These are phyloP conservation scores for Colletotrichum agaves DNA, from an alignment of 2,329 filamentous ascomycete genomes.

Conservation along the genomic window DNA sequence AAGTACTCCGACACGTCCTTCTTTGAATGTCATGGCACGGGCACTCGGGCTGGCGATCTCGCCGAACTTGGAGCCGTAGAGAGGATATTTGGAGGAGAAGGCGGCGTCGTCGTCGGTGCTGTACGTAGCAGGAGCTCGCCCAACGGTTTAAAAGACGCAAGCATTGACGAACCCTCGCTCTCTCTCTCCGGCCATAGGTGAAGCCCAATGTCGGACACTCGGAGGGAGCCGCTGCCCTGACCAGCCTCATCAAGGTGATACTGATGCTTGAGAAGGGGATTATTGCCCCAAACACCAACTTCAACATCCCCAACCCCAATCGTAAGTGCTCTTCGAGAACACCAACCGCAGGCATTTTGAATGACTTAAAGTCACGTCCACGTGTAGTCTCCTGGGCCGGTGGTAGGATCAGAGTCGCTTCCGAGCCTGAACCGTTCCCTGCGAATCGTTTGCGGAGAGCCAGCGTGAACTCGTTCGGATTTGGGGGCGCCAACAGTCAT, in stretches of 20 bases:
- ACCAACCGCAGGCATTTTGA: not conserved
- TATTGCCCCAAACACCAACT: constrained; percentile 34
- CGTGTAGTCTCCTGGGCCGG: constrained; percentile 27
- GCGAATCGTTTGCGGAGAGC: constrained; percentile 40
- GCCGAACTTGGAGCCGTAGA: constrained; percentile 51
- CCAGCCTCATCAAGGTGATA: constrained; percentile 46
- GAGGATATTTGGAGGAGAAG: constrained; percentile 43
- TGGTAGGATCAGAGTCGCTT: constrained; percentile 42
- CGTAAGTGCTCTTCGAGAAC: not conserved
- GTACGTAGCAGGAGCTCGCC: constrained; percentile 36
- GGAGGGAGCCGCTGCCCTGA: constrained; percentile 48
- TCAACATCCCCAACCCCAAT: constrained; percentile 29
- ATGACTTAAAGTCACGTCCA: not conserved
- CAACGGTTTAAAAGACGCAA: not conserved
- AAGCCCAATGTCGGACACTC: constrained; percentile 53
- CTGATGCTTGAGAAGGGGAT: constrained; percentile 38
- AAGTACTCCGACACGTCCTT: constrained; percentile 41
- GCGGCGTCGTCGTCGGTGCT: constrained; percentile 44
- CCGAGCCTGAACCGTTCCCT: constrained; percentile 42
- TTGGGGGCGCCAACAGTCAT: constrained; percentile 42
- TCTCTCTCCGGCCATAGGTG: constrained; percentile 34
- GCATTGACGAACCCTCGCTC: not conserved
- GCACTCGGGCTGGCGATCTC: constrained; percentile 55
- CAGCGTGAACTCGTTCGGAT: constrained; percentile 51
- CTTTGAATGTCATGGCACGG: constrained; percentile 57